A percentile compares a stretch with the other conserved stretches of the same genome.
phyloP scores from a whole-genome alignment of 2,329 filamentous ascomycete genomes.

The Fusarium sarcochroum region DNA sequence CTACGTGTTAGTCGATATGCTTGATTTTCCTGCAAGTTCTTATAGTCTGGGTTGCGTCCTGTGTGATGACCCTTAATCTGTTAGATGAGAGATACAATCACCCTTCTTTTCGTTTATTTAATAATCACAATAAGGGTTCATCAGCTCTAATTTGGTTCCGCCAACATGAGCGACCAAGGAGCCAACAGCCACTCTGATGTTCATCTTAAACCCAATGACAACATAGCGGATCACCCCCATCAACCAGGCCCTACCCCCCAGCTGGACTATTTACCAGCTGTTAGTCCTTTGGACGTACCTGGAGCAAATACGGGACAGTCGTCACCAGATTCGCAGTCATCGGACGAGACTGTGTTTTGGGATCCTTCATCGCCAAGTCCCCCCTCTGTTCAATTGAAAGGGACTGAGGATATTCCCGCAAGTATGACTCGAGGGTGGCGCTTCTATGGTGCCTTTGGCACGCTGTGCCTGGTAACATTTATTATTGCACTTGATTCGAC shows the following conservation, averaged over 20 bases:
- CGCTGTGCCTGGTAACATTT: slow-evolving; percentile 42
- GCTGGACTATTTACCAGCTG: not conserved
- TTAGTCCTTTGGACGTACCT: not conserved
- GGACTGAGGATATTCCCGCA: not conserved
- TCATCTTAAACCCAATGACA: not conserved
- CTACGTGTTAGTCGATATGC: not conserved
- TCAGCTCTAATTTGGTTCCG: not conserved
- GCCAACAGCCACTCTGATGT: not conserved
- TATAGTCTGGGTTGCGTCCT: slow-evolving; percentile 3
- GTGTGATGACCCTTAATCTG: not conserved
- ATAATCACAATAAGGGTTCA: not conserved
- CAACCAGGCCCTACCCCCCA: not conserved
- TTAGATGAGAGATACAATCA: not conserved
- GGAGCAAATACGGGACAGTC: not conserved
- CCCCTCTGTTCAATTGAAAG: not conserved
- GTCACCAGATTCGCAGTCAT: too few species aligned
- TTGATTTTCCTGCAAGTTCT: not conserved
- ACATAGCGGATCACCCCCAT: too few species aligned
- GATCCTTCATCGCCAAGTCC: not conserved
- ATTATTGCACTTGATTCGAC: slow-evolving; percentile 47
- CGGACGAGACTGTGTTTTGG: not conserved
- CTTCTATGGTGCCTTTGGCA: slow-evolving; percentile 45
- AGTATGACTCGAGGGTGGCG: slow-evolving; percentile 33
- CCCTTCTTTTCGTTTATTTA: not conserved
- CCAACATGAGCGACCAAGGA: slow-evolving; percentile 2